Base-by-base conservation (phyloP, 1,139 yeast genomes). In the Entelexis paramagnoliae region DNA sequence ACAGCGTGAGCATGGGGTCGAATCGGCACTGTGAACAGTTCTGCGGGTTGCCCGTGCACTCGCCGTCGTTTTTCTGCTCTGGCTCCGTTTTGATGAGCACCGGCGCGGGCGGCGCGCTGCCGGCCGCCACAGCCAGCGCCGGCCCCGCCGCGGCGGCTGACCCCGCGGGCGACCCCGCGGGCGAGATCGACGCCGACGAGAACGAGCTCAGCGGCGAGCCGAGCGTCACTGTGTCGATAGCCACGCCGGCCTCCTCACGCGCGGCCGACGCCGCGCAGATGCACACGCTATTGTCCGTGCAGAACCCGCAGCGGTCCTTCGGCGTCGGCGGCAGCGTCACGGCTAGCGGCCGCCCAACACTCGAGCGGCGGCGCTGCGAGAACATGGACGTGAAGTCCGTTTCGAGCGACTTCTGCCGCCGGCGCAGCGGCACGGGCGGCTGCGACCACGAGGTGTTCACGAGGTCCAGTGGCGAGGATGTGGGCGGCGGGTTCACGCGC, bases 261-360 rank as follows among this genome's bases (percentile, higher is more conserved):
- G 60, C 54, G 42, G 64, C 88, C 9, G 89, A 84, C 63, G 83
- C 66, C 32, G 91, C 78, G 66, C 97, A 89, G 2, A 89, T 85
- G 68, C 97, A 89, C 5, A 95, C 93, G 0, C 95, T 81, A 58
- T 83, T 94, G 60, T 84, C 95, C 1, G 95, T 79, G 64, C 97
- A 89, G 67, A 89, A 89, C 1, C 96, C 96, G 68, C 97, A 89
- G 56, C 81, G 78, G 58, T 85, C 94, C 24, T 13, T 20, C 22
- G 42, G 51, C 5, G 56, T 36, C 6, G 49, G 55, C 20, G 54
- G 51, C 28, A 32, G 19, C 17, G 34, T 24, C 29, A 36, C 36
- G 30, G 35, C 17, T 5, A 49, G 39, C 17, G 56, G 51, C n/a
- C 51, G 32, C 4, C 51, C 49, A 2, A 49, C 35, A 7, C 48